Evolutionary conservation across 768 basidiomycete genomes (phyloP), one percentile per base, ranked within the genome.

Genomic region (Melanogaster broomeanus): DNA sequence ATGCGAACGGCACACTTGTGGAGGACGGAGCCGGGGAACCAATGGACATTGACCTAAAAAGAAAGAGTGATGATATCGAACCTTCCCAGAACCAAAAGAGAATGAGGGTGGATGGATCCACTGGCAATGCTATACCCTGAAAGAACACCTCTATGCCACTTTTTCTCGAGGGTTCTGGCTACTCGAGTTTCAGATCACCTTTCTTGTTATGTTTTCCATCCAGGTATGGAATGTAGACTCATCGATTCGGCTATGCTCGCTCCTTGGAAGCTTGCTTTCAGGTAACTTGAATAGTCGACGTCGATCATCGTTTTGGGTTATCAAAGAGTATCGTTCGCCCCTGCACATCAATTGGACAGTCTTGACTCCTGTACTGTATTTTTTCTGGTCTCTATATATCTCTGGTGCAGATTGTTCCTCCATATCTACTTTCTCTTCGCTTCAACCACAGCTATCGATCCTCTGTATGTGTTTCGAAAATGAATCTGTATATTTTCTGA

Each of bases 31-130:
- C 65, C 13, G 69, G 74, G 52, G 71, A 74, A 55, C 71, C 78
- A 25, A 73, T 75, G 61, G 83, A 82, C 16, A 49, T 73, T 50
- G 85, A 87, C 56, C 62, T 83, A 68, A 87, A 86, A 74, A 73
- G 83, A 67, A 74, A 77, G 61, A 61, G 80, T 65, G 81, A 84
- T 48, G 79, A 81, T 58, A 57, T 76, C 50, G 83, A 81, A 50
- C 62, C 72, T 52, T 66, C 58, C 31, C 79, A 82, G 59, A 78
- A 79, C 49, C 70, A 75, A 56, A 89, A 89, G 82, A 87, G 85
- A 79, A 82, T 88, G 80, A 78, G 84, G 67, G 79, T 87, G 74
- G 82, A 82, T 57, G 74, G 76, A 61, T 63, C 74, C 52, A 71
- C 72, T 45, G 68, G 72, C 42, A 70, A 73, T 64, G 70, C 72